These are phyloP conservation scores for Castanospermum australe DNA, from an alignment of 306 rosid genomes.

Conservation along the genomic window DNA sequence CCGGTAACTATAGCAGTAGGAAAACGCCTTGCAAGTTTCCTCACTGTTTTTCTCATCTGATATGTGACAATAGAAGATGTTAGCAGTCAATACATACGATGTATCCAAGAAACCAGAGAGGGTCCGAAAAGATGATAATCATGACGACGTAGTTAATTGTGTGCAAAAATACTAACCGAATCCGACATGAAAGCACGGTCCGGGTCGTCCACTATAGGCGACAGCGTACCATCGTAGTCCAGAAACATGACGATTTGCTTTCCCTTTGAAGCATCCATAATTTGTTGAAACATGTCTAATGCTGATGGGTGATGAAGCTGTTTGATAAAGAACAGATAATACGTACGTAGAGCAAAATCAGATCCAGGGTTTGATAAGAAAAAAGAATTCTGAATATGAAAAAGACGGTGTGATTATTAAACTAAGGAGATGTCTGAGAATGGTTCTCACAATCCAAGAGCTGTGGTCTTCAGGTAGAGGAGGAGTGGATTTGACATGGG, in stretches of 20 bases:
- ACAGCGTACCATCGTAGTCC: constrained; percentile 91
- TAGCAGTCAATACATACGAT: background rate
- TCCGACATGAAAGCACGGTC: constrained; percentile 87
- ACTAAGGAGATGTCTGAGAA: background rate
- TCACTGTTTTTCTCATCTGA: constrained; percentile 91
- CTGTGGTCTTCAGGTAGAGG: constrained; percentile 48
- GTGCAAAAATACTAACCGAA: constrained; percentile 45
- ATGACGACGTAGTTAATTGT: background rate
- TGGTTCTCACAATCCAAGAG: constrained; percentile 74
- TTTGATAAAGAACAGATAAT: background rate
- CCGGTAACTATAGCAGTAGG: constrained; percentile 95
- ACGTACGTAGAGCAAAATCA: background rate
- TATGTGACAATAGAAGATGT: background rate
- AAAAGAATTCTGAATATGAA: too few relatives aligned
- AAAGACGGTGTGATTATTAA: too few relatives aligned
- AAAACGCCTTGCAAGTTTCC: constrained; percentile 69
- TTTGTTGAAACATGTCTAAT: constrained; percentile 75
- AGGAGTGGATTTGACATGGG: constrained; percentile 57
- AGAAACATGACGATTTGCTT: constrained; percentile 85
- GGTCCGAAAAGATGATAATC: background rate
- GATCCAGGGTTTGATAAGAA: background rate
- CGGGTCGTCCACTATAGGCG: constrained; percentile 88
- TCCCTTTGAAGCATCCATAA: constrained; percentile 72
- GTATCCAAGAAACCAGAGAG: background rate
- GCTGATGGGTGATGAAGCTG: constrained; percentile 88